Percentiles rank a stretch among this genome's conserved stretches.
These are phyloP conservation scores for Auricularia cornea DNA, from an alignment of 768 basidiomycete species.

Conservation along the genomic window DNA sequence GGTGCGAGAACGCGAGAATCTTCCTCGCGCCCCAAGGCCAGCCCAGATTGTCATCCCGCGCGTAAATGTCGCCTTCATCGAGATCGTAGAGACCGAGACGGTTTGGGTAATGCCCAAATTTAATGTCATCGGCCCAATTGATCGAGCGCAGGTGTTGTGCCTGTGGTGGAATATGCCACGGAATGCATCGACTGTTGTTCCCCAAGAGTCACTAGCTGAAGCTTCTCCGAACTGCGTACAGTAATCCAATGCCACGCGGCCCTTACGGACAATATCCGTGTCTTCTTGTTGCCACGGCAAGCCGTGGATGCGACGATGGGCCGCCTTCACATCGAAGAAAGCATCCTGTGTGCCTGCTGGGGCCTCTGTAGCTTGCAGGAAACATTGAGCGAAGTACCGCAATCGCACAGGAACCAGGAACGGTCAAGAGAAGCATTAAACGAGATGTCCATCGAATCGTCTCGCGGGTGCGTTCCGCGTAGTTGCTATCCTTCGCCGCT, in stretches of 20 bases:
- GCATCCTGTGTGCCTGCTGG: conserved; percentile 28
- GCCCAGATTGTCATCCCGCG: conserved; percentile 17
- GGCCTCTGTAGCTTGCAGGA: conserved; percentile 17
- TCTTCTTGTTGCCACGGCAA: conserved; percentile 18
- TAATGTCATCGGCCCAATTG: conserved; percentile 37
- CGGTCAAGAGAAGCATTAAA: conserved; percentile 25
- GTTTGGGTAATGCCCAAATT: conserved; percentile 12
- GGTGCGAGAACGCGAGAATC: neutral
- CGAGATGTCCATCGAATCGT: conserved; percentile 16
- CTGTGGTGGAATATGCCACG: conserved; percentile 18
- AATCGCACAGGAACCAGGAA: conserved; percentile 24
- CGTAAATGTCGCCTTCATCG: conserved; percentile 21
- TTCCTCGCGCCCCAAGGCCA: conserved; percentile 28
- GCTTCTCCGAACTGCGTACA: conserved; percentile 23
- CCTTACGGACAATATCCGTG: conserved; percentile 17
- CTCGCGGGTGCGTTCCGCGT: conserved; percentile 8
- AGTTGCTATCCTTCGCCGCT: neutral
- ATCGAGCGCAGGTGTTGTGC: conserved; percentile 10
- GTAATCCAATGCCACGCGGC: conserved; percentile 24
- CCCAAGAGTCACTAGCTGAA: conserved; percentile 24
- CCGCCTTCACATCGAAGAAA: conserved; percentile 27
- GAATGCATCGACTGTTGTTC: conserved; percentile 24
- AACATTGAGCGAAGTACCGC: conserved; percentile 31
- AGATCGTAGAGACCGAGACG: neutral
- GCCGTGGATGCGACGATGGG: conserved; percentile 20